Evolutionary conservation across 1,139 yeast species (phyloP), one percentile per base, ranked within the genome.

Genomic region (Sugiyamaella japonica): DNA sequence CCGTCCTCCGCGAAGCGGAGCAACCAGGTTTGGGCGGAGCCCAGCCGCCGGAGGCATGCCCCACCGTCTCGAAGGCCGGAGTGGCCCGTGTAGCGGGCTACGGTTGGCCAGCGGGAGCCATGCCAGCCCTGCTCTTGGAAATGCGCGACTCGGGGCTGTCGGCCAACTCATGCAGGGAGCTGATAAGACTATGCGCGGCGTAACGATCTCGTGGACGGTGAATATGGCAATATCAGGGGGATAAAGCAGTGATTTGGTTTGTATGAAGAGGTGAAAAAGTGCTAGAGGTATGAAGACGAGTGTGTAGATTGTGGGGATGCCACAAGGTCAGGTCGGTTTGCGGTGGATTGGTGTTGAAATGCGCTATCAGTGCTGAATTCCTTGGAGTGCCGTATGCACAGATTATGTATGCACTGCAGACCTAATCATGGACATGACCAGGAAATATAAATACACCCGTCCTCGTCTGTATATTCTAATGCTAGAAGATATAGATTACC

Each of bases 151-250:
- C 50, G 50, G 50, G 44, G 36, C 42, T 28, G 44, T 29, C 50
- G 50, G 50, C 44, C 44, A 47, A 47, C 38, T 31, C 44, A 34
- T 39, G 50, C 50, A 47, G 44, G 44, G 50, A 38, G 15, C 25
- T 46, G 44, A 47, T 38, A 34, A 38, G 16, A n/a, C 16, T 38
- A 34, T 47, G 50, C 31, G 39, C 50, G 50, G 50, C 44, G 28
- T 20, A 47, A 38, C 50, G 50, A 23, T 28, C 16, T 12, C 8
- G 25, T 32, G 2, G 15, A 13, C 20, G 12, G 13, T n/a, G 10
- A 3, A 46, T 7, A 12, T n/a, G 12, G 7, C 16, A 29, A 2
- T 34, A 32, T 20, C 12, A 16, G 3, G 25, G 15, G 10, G 12
- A 17, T 15, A 4, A 20, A 40, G 5, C 8, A 37, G 40, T 20